Conservation (phyloP, 2,329 filamentous ascomycete species). For the Rhynchosporium graminicola region DNA sequence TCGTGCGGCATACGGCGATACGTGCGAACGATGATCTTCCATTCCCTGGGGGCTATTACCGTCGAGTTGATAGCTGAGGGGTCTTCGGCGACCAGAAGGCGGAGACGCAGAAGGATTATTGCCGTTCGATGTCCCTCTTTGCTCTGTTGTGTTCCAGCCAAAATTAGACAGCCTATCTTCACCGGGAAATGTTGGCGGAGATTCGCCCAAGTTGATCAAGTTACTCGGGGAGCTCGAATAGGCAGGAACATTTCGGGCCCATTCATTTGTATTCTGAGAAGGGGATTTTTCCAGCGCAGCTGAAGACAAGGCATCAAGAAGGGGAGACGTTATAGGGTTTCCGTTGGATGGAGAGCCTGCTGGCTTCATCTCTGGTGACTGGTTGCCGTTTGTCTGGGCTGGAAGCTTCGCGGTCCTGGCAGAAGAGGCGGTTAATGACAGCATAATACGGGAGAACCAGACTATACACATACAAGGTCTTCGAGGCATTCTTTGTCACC, state of each 20-base stretch:
- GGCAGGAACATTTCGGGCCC: conserved; percentile 47
- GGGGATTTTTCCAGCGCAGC: conserved; percentile 32
- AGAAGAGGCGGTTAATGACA: conserved; percentile 22
- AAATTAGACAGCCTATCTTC: conserved; percentile 37
- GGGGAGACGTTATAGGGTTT: conserved; percentile 34
- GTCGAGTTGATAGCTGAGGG: conserved; percentile 54
- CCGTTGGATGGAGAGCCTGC: conserved; percentile 29
- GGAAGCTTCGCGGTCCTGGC: conserved; percentile 31
- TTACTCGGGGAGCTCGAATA: conserved; percentile 46
- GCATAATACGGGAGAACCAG: not conserved
- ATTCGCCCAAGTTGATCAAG: conserved; percentile 47
- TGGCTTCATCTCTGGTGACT: conserved; percentile 37
- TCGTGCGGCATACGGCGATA: conserved; percentile 45
- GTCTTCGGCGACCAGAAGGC: conserved; percentile 45
- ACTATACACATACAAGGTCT: conserved; percentile 35
- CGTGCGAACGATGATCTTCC: conserved; percentile 52
- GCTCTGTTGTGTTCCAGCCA: conserved; percentile 39
- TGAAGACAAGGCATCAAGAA: conserved; percentile 39
- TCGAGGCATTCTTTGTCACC: conserved; percentile 40
- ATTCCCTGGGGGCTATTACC: conserved; percentile 38
- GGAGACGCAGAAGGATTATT: conserved; percentile 39
- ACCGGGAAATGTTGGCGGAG: conserved; percentile 44
- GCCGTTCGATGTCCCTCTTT: conserved; percentile 32
- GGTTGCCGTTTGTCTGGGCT: conserved; percentile 24
- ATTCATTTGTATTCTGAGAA: conserved; percentile 44